Evolutionary conservation across 108 stramenopile species (phyloP), one percentile per base, ranked within the genome.

Genomic region (Parmales sp.): DNA sequence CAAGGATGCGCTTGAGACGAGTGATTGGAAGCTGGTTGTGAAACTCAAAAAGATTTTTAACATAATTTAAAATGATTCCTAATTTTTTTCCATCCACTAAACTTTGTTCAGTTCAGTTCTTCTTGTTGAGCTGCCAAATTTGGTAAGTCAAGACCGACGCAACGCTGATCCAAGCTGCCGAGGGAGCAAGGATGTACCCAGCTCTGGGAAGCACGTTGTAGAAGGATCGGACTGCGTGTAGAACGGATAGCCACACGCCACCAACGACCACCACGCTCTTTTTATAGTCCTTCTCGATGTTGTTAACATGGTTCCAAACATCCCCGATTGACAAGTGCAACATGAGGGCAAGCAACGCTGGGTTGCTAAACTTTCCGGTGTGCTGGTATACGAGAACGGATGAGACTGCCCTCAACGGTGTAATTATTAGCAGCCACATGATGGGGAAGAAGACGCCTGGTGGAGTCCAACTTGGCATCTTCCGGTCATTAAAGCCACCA

Each of bases 11-110:
- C 79, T 97, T n/a, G 92, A 90, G 67, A 94, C 85, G 63, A 92
- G 94, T 39, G 95, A 97, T 74, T 93, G 93, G 91, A 83, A 85
- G 39, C 88, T 98, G 37, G 91, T 95, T 7, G 82, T 97, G 34
- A 96, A 98, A 83, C 89, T 98, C 64, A 98, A 98, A 84, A 96
- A 95, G 78, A 90, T 97, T 20, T 98, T 90, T 76, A 80, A 82
- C 63, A 90, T 94, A 31, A 84, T 90, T 67, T 94, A 81, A 67
- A n/a, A n/a, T n/a, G n/a, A n/a, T n/a, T n/a, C n/a, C n/a, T n/a
- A n/a, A n/a, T n/a, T 60, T 34, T 16, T 60, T 29, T 20, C 54
- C n/a, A 34, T 16, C 41, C 41, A 8, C 41, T 16, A 11, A 43
- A 43, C 54, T 60, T 60, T 60, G 6, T 34, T 60, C 54, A 34